Evolutionary conservation across 2,329 filamentous ascomycete genomes (phyloP).

Genomic region (Pseudocercospora vitis): DNA sequence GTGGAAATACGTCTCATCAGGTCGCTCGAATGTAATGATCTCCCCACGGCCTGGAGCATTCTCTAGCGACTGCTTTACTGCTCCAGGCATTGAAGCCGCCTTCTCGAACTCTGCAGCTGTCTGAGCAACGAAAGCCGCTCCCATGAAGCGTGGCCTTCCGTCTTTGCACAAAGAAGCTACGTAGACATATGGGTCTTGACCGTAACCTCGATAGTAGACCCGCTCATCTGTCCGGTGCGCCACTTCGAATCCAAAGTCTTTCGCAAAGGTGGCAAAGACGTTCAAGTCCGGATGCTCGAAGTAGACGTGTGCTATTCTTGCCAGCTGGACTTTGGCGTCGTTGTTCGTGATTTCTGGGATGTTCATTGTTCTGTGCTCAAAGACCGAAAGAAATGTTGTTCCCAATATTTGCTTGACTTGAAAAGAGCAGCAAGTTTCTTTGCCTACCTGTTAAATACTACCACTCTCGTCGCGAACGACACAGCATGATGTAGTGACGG

Average conservation of each 20-base stretch:
- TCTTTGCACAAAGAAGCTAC: constrained; percentile 13
- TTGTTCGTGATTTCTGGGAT: constrained; percentile 16
- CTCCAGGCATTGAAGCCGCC: constrained; percentile 6
- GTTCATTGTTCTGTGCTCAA: constrained; percentile 1
- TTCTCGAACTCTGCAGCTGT: constrained; percentile 17
- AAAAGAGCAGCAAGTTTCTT: not conserved
- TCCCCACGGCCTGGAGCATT: constrained; percentile 13
- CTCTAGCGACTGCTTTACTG: not conserved
- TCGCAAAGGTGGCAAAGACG: constrained; percentile 13
- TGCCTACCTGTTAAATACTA: no score
- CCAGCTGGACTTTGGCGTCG: constrained; percentile 15
- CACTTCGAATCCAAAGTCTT: constrained; percentile 17
- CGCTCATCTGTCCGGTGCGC: not conserved
- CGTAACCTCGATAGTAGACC: constrained; percentile 19
- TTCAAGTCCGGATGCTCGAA: constrained; percentile 16
- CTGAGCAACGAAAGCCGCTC: constrained; percentile 18
- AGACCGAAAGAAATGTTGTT: not conserved
- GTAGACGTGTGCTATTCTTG: constrained; percentile 14
- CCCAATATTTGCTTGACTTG: not conserved
- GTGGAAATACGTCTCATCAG: constrained; percentile 15
- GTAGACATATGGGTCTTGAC: constrained; percentile 19
- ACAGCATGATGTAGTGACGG: no score
- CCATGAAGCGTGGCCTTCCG: constrained; percentile 13
- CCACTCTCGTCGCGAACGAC: no score
- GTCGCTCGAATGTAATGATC: constrained; percentile 10